phyloP scores from a whole-genome alignment of 1,284 basidiomycete genomes.

The Rhodotorula sp. region DNA sequence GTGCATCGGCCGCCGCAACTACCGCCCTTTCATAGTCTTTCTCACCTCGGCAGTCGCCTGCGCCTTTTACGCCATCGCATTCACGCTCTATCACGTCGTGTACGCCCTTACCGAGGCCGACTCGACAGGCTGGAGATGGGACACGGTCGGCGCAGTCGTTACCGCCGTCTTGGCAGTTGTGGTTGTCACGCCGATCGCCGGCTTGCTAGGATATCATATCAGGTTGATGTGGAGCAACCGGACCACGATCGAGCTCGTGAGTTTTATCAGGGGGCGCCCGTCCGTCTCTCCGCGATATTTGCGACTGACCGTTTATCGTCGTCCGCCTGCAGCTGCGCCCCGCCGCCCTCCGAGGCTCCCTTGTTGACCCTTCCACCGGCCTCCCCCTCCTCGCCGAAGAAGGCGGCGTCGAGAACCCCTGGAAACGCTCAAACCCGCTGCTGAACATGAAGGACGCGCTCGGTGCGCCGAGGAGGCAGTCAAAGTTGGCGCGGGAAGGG shows the following conservation, averaged over 20 bases:
- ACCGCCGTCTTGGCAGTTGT: conserved; percentile 67
- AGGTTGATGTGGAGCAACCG: conserved; percentile 75
- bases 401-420: conserved; percentile 1
- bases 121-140: conserved; percentile 52
- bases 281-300: too few species aligned
- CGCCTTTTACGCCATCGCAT: conserved; percentile 70
- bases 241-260: conserved; percentile 88
- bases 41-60: conserved; percentile 68
- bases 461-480: background rate
- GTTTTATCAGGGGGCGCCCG: conserved; percentile 43
- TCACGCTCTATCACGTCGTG: conserved; percentile 71
- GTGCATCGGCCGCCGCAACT: conserved; percentile 86
- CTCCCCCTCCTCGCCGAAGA: background rate
- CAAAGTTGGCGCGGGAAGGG: background rate
- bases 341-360: conserved; percentile 17
- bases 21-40: conserved; percentile 80
- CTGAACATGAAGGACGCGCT: background rate
- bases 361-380: conserved; percentile 26
- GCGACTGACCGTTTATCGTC: too few species aligned
- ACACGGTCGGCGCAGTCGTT: conserved; percentile 67
- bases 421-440: background rate
- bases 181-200: conserved; percentile 75
- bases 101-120: background rate
- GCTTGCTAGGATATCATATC: conserved; percentile 76
- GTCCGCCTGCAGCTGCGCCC: conserved; percentile 27